Evolutionary conservation across 805 yeast genomes (phyloP).

Genomic region (Yarrowia hollandica): DNA sequence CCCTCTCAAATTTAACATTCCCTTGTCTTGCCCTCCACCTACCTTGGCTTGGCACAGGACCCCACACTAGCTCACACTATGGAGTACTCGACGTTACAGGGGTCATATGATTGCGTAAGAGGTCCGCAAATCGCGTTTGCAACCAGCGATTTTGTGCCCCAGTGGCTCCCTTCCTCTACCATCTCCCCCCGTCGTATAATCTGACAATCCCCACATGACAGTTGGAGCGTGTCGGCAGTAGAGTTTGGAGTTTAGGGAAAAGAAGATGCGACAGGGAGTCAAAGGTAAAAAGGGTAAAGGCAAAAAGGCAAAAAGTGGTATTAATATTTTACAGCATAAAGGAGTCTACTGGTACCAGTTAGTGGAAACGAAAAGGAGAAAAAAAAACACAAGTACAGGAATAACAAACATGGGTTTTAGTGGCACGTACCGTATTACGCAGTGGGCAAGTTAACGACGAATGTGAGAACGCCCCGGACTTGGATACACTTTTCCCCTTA

Average conservation of each 20-base stretch:
- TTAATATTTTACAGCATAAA: background rate
- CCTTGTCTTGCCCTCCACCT: constrained; percentile 1
- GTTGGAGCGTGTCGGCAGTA: background rate
- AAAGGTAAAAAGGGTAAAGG: background rate
- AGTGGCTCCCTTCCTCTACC: background rate
- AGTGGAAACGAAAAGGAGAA: too few species aligned
- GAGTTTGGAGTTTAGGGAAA: background rate
- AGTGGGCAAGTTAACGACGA: too few species aligned
- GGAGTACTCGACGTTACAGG: background rate
- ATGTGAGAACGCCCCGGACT: too few species aligned
- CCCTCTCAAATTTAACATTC: background rate
- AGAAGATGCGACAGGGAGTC: constrained; percentile 9
- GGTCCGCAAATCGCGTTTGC: too few species aligned
- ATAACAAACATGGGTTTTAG: too few species aligned
- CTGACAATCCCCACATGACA: background rate
- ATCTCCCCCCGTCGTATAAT: background rate
- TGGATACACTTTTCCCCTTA: too few species aligned
- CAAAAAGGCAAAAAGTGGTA: background rate
- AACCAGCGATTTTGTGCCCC: too few species aligned
- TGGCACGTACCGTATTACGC: too few species aligned
- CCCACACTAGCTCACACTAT: constrained; percentile 2
- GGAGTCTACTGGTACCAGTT: too few species aligned
- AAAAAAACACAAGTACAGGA: too few species aligned
- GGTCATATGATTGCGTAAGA: background rate
- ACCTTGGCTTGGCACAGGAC: constrained; percentile 13